These are phyloP conservation scores for Globisporangium lucens DNA, from an alignment of 352 stramenopile species.

Conservation along the genomic window DNA sequence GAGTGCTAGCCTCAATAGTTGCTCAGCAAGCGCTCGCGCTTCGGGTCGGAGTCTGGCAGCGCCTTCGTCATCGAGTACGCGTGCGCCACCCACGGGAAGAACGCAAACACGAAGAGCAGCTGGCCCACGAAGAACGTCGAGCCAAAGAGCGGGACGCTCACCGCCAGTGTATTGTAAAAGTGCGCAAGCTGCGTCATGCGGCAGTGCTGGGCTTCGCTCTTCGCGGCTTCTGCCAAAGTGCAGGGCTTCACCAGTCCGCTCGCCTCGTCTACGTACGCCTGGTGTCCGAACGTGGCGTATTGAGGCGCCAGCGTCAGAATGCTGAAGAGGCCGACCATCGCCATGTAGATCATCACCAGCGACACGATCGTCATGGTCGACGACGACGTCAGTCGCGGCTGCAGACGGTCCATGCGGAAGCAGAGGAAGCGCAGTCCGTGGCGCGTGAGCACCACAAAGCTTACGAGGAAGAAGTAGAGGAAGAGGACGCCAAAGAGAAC, in stretches of 20 bases:
- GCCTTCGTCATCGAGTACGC: conserved; percentile 68
- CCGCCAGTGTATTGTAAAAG: conserved; percentile 78
- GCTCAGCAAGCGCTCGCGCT: conserved; percentile 60
- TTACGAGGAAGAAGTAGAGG: conserved; percentile 75
- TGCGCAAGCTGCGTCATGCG: conserved; percentile 72
- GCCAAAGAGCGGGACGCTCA: conserved; percentile 73
- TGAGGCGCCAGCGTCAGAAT: conserved; percentile 79
- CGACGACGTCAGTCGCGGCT: conserved; percentile 65
- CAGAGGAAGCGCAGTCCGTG: conserved; percentile 77
- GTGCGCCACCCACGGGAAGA: conserved; percentile 76
- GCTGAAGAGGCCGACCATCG: conserved; percentile 79
- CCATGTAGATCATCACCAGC: conserved; percentile 78
- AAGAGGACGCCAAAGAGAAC: conserved; percentile 76
- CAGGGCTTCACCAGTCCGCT: conserved; percentile 49
- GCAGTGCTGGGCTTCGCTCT: conserved; percentile 50
- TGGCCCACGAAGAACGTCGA: conserved; percentile 72
- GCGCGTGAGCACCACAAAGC: conserved; percentile 71
- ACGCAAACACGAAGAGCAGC: conserved; percentile 64
- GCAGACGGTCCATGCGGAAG: conserved; percentile 69
- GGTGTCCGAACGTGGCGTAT: conserved; percentile 83
- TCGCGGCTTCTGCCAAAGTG: conserved; percentile 64
- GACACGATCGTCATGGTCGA: conserved; percentile 78
- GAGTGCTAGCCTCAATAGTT: conserved; percentile 34
- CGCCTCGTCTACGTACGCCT: conserved; percentile 48
- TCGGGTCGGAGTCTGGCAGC: conserved; percentile 61